Conservation (phyloP, 306 rosid species). For the Casuarina glauca region DNA sequence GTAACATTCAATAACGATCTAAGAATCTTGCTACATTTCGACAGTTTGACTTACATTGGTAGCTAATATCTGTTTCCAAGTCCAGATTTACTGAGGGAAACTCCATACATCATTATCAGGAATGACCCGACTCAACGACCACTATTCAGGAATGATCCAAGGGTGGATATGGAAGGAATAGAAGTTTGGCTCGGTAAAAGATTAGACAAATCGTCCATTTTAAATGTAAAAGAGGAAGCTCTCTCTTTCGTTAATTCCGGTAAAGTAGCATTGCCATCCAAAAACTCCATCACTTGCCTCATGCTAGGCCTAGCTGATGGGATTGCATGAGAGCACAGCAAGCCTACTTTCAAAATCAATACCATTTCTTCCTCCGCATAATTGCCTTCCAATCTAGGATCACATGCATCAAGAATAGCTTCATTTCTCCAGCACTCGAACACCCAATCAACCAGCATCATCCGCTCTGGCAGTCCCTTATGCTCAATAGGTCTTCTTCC, state of each 20-base stretch:
- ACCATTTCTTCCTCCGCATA: constrained; percentile 41
- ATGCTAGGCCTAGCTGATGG: constrained; percentile 36
- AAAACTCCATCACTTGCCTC: constrained; percentile 50
- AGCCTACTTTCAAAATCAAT: constrained; percentile 55
- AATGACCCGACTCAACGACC: background rate
- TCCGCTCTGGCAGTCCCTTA: constrained; percentile 17
- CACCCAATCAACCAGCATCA: constrained; percentile 59
- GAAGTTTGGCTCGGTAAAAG: background rate
- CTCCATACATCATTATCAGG: no score
- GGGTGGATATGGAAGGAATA: background rate
- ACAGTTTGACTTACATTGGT: no score
- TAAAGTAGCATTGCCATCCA: constrained; percentile 37
- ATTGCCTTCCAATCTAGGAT: constrained; percentile 39
- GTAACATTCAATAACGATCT: no score
- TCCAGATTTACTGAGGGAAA: no score
- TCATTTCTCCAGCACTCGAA: constrained; percentile 41
- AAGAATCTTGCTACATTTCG: no score
- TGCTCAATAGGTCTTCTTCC: constrained; percentile 66
- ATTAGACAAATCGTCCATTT: background rate
- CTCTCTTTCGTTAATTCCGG: constrained; percentile 23
- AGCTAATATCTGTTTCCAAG: no score
- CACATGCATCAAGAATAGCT: constrained; percentile 47
- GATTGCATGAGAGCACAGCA: constrained; percentile 51
- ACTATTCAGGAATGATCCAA: background rate
- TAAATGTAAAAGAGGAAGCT: background rate